phyloP scores from a whole-genome alignment of 768 basidiomycete species.

The Tremella mesenterica region DNA sequence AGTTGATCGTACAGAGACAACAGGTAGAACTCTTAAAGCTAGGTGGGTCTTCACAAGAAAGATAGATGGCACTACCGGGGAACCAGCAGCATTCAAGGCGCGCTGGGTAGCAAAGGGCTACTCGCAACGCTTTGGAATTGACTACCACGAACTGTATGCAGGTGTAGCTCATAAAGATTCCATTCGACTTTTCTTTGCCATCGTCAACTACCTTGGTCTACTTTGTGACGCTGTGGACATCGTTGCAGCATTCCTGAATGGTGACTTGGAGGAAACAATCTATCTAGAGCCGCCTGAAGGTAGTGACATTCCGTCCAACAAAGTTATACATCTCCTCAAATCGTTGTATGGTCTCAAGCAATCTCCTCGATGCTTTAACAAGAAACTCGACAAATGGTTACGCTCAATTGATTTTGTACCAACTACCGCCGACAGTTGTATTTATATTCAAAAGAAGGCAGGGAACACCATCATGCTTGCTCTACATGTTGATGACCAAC shows the following conservation, averaged over 20 bases:
- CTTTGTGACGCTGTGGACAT: constrained; percentile 17
- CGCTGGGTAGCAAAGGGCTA: constrained; percentile 48
- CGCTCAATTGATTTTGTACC: constrained; percentile 3
- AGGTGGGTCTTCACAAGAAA: constrained; percentile 45
- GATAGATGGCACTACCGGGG: constrained; percentile 26
- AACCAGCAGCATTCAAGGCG: constrained; percentile 12
- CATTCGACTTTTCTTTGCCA: constrained; percentile 15
- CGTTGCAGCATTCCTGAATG: constrained; percentile 13
- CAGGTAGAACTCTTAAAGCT: not conserved
- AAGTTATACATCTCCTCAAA: not conserved
- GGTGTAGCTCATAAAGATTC: constrained; percentile 19
- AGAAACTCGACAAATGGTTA: not conserved
- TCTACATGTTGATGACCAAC: constrained; percentile 10
- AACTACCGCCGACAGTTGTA: constrained; percentile 8
- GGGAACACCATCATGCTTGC: not conserved
- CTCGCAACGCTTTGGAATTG: constrained; percentile 47
- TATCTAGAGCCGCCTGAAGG: constrained; percentile 8
- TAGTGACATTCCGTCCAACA: constrained; percentile 10
- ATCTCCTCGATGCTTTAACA: constrained; percentile 4
- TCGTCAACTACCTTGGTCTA: constrained; percentile 6
- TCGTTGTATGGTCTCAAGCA: constrained; percentile 22
- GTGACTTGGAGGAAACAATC: constrained; percentile 24
- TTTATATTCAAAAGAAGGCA: not conserved
- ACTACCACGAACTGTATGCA: constrained; percentile 49
- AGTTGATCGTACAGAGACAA: not conserved